Conservation (phyloP, 108 stramenopile genomes). For the Skeletonema potamos region DNA sequence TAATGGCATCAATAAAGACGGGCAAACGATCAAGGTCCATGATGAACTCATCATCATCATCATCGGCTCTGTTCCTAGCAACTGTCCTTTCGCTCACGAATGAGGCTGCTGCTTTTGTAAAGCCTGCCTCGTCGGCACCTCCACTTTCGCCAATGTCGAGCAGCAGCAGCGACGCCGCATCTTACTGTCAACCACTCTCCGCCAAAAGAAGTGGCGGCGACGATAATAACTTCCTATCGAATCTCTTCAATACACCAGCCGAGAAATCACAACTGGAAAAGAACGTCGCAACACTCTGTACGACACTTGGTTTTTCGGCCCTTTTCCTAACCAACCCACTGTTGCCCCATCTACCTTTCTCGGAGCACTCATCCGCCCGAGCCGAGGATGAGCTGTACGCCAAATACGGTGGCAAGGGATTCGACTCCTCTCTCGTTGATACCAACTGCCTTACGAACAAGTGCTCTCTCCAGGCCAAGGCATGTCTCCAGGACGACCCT, state of each 20-base stretch:
- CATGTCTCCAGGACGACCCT: constrained; percentile 84
- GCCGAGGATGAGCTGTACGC: constrained; percentile 89
- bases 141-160: not conserved
- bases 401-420: constrained; percentile 81
- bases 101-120: not conserved
- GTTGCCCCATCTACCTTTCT: constrained; percentile 38
- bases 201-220: not conserved
- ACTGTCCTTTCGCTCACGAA: constrained; percentile 1
- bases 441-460: constrained; percentile 81
- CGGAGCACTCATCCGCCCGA: constrained; percentile 45
- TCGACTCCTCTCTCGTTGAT: constrained; percentile 87
- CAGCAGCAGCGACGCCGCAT: not conserved
- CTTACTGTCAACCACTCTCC: constrained; percentile 1
- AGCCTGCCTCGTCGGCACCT: not conserved
- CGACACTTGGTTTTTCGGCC: constrained; percentile 43
- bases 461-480: constrained; percentile 84
- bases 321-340: constrained; percentile 47
- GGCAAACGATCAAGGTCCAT: constrained; percentile 22
- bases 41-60: constrained; percentile 18
- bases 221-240: not conserved
- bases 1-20: not conserved
- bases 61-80: constrained; percentile 4
- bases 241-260: not conserved
- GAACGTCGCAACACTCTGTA: constrained; percentile 29
- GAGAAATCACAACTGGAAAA: constrained; percentile 36